Evolutionary conservation across 495 filamentous ascomycete species (phyloP), one percentile per base, ranked within the genome.

Genomic region (Aspergillus bridgeri): DNA sequence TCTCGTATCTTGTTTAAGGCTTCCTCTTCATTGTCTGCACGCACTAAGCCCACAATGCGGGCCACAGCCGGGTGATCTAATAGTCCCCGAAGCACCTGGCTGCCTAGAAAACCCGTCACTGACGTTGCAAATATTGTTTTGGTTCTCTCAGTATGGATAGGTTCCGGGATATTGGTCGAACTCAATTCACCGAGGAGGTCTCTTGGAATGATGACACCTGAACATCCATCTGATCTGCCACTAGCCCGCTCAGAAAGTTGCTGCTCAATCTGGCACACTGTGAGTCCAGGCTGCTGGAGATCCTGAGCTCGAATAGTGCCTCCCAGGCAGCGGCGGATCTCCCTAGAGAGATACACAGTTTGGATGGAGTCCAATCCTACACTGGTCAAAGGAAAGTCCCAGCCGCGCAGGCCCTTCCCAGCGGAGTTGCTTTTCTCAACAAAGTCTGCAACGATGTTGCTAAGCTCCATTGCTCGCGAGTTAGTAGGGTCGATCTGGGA

Each of bases 21-120:
- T 49, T 49, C 24, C 5, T 6, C 6, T 19, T 65, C 45, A 42
- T 44, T 49, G 6, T 58, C 11, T 3, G 53, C 47, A 18, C 71
- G 64, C 22, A 75, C 63, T 27, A 65, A 56, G 17, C 63, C 66
- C 3, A 70, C 38, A n/a, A 75, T 48, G 11, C 44, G 57, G 2
- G 21, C 24, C 0, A 74, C 47, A 9, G 27, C n/a, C 2, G 48
- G 42, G 29, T 60, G 13, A 2, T 48, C 44, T 38, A 67, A 55
- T 6, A 73, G 59, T n/a, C 49, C 21, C 18, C 57, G 55, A 6
- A 74, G 54, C 3, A 74, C 57, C 9, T 65, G 57, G 17, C 57
- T 68, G 6, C 71, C 71, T 8, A 75, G 60, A 49, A 68, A 72
- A 6, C 72, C 69, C 15, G 68, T 75, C 4, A 49, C 13, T 1